Evolutionary conservation across 768 basidiomycete genomes (phyloP), one percentile per base, ranked within the genome.

Genomic region (Russula abietina): DNA sequence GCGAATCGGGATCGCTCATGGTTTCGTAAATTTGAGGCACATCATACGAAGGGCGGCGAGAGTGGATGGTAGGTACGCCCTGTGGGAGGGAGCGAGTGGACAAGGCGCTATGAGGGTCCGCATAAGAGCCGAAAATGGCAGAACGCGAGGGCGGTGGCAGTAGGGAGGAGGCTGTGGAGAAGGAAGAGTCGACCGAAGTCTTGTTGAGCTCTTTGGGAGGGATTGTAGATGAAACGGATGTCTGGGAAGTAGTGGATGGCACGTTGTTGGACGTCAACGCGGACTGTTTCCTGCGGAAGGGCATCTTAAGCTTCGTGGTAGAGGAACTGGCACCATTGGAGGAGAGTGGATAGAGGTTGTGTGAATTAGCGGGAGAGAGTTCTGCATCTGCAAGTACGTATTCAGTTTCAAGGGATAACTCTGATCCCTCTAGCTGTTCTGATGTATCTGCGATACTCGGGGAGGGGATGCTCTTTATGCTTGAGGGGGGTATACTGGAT

Each of bases 21-120:
- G 59, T 59, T 55, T 69, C 70, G 75, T 66, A 62, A 22, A 26
- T 32, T 43, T 39, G 64, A 1, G 54, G 32, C 4, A n/a, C 24
- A 38, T 67, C 59, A 3, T 16, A n/a, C 12, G 60, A 57, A 56
- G 12, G 30, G 22, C 39, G 60, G n/a, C 48, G 55, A 45, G 48
- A 16, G n/a, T 48, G 22, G 2, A 22, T 9, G 17, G 24, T 2
- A 1, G 62, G 62, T 1, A 30, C n/a, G 55, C 77, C 71, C 17
- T 71, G 72, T 16, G 88, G 87, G 39, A 89, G 78, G 32, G 88
- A 89, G 65, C 80, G 82, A 32, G 85, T 85, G 19, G 87, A 87
- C 61, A 79, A 75, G 17, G 80, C 78, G 68, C 73, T 75, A 68
- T 73, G 73, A 28, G 79, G 79, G 69, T 82, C 85, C 28, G 74